A percentile compares a stretch with the other conserved stretches of the same genome.
Evolutionary conservation across 306 rosid genomes (phyloP).

Genomic region (Castanea mollissima): DNA sequence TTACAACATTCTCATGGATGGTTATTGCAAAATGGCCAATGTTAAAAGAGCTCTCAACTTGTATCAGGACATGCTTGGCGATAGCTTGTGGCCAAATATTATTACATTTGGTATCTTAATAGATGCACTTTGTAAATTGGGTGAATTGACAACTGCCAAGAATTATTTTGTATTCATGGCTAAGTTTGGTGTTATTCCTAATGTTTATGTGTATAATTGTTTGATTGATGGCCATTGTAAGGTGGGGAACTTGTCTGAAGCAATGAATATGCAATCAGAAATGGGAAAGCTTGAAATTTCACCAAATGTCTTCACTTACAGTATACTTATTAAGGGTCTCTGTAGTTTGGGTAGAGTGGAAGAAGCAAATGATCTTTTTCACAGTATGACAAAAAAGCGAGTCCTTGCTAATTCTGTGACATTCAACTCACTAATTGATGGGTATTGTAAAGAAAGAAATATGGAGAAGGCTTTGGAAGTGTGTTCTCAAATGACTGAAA

Average conservation of each 20-base stretch:
- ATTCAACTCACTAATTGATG: conserved; percentile 57
- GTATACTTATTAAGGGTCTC: conserved; percentile 59
- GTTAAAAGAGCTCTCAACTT: conserved; percentile 36
- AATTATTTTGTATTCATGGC: conserved; percentile 43
- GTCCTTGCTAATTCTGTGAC: conserved; percentile 49
- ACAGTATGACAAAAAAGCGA: conserved; percentile 41
- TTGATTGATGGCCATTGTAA: conserved; percentile 62
- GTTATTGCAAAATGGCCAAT: conserved; percentile 54
- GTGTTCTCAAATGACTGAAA: conserved; percentile 59
- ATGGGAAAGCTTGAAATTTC: conserved; percentile 45
- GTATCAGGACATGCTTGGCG: conserved; percentile 38
- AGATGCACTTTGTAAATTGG: conserved; percentile 55
- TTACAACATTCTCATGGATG: conserved; percentile 66
- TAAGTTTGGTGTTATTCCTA: conserved; percentile 58
- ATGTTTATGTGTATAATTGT: conserved; percentile 48
- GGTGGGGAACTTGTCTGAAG: conserved; percentile 45
- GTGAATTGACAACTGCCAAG: conserved; percentile 40
- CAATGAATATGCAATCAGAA: conserved; percentile 38
- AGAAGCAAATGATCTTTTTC: conserved; percentile 48
- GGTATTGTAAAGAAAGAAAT: conserved; percentile 51
- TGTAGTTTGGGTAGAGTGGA: conserved; percentile 34
- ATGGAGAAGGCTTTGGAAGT: conserved; percentile 66
- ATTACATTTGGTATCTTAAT: conserved; percentile 54
- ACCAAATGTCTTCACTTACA: conserved; percentile 55
- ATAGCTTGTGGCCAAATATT: conserved; percentile 52